Evolutionary conservation across 1,139 yeast genomes (phyloP), one percentile per base, ranked within the genome.

Genomic region (Diutina ranongensis): DNA sequence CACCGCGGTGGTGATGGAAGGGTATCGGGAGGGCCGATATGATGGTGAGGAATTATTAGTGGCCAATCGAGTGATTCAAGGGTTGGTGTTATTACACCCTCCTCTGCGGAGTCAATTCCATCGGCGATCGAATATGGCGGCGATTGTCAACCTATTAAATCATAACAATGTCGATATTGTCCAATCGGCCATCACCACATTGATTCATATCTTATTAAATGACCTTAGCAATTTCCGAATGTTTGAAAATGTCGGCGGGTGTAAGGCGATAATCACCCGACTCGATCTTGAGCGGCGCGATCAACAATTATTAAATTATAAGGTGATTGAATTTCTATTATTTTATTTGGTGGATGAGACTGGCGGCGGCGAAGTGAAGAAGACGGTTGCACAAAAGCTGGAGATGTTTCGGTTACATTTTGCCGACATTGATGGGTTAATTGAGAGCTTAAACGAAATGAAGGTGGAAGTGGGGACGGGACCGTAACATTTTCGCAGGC

Each of bases 321-420:
- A 81, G 54, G 72, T 81, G 27, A 71, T 83, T 45, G 94, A 84
- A 60, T 83, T 83, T 57, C 63, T 83, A 48, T 74, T 83, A 49
- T 81, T 83, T 56, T 83, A 84, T 55, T 61, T 83, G 49, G 71
- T 78, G 7, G 89, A 87, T n/a, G 94, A 84, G 59, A 62, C 72
- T 2, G 61, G 54, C 16, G 52, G 55, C 25, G 57, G 55, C 13
- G 47, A 46, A 19, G 28, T 25, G 28, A 25, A 25, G 28, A 4
- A 47, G 13, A 47, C 67, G 1, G 68, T 78, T 9, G 59, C 64
- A 40, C 82, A 80, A 45, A 83, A 83, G 57, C 74, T 79, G 21
- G 62, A 61, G 34, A 61, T 78, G 46, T 72, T 83, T 50, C 73
- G 77, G 46, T 52, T 58, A 1, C 67, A 64, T 38, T 70, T 70